Base-by-base conservation (phyloP, 2,329 filamentous ascomycete genomes). In the Shiraia bambusicola region DNA sequence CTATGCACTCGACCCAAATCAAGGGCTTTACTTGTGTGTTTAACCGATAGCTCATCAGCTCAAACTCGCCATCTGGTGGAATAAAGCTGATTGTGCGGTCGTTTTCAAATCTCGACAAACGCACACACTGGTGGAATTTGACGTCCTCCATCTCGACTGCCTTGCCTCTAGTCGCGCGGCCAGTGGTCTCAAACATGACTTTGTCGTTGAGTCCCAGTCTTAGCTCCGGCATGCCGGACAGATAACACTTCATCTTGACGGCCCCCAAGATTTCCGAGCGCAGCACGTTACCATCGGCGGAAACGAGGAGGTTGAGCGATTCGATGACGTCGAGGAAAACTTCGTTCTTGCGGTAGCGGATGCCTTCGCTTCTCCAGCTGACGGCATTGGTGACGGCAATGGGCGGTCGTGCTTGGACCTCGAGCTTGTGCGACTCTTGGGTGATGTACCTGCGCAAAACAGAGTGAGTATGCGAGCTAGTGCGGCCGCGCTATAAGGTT, bases 131-230 rank as follows among this genome's bases (percentile, higher is more conserved):
- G 72, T 98, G 93, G 71, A 98, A 98, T 65, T 98, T 98, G 71
- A 98, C 93, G 59, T 98, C 93, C 65, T 98, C 93, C 93, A 98
- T 98, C 74, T 98, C 93, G 51, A 98, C 93, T 8, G 93, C 88
- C 73, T 98, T 98, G 47, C 93, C 93, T 61, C 93, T 78, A 28
- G 92, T 97, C 12, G 92, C 89, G 48, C 93, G 81, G 19, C 93
- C 93, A 0, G 93, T 98, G 3, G 90, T 95, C 74, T 98, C 93
- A 65, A 98, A 98, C 93, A 98, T 98, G 70, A 89, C 93, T 74
- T 98, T 98, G 76, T 98, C 93, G 75, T 98, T 98, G 65, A 98
- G 74, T 4, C 93, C 93, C 36, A 98, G 73, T 19, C 93, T 86
- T 62, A 98, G 73, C 73, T 98, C 93, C 9, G 93, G 93, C 93